Conservation (phyloP, 805 yeast genomes). For the Vanderwaltozyma yarrowii region DNA sequence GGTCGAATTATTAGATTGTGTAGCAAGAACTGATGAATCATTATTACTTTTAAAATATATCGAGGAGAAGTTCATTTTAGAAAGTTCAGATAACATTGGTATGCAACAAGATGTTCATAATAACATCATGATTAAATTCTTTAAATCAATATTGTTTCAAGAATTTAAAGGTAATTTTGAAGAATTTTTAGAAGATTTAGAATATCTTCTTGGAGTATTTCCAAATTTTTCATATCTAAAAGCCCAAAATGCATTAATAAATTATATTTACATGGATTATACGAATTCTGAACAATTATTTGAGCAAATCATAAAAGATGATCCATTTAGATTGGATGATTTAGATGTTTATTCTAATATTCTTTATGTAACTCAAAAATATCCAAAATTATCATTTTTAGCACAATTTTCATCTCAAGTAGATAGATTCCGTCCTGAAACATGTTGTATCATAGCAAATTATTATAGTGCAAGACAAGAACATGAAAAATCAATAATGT, state of each 20-base stretch:
- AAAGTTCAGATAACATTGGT: slow-evolving; percentile 4
- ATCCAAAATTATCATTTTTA: slow-evolving; percentile 69
- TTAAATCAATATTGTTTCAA: slow-evolving; percentile 58
- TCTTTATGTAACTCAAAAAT: slow-evolving; percentile 85
- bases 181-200: slow-evolving; percentile 41
- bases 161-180: slow-evolving; percentile 66
- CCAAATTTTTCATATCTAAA: slow-evolving; percentile 68
- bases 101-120: slow-evolving; percentile 9
- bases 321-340: slow-evolving; percentile 84
- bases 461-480: slow-evolving; percentile 86
- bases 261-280: slow-evolving; percentile 81
- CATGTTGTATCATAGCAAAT: slow-evolving; percentile 90
- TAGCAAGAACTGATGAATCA: slow-evolving; percentile 55
- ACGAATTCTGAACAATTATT: slow-evolving; percentile 67
- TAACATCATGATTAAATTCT: slow-evolving; percentile 40
- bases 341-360: slow-evolving; percentile 92
- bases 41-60: slow-evolving; percentile 31
- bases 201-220: slow-evolving; percentile 41
- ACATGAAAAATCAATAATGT: slow-evolving; percentile 90
- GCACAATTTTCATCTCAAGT: slow-evolving; percentile 79
- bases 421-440: slow-evolving; percentile 85
- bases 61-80: slow-evolving; percentile 20
- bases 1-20: slow-evolving; percentile 62
- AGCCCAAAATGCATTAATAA: slow-evolving; percentile 72
- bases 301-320: slow-evolving; percentile 59